phyloP scores from a whole-genome alignment of 2,329 filamentous ascomycete genomes.

The Cytospora piceae region DNA sequence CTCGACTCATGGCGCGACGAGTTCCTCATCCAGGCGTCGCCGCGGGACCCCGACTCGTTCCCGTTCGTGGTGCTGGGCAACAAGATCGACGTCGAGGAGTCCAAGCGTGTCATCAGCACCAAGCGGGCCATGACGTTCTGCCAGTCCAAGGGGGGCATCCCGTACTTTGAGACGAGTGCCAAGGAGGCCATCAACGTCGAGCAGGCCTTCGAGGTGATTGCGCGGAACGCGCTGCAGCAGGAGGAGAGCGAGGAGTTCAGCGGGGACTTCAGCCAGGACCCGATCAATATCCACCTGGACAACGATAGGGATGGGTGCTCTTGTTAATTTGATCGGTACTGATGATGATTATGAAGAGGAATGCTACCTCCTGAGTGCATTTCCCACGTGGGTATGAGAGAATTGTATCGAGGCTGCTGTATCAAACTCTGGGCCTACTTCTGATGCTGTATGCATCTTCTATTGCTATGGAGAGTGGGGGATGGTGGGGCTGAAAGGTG shows the following conservation, averaged over 20 bases:
- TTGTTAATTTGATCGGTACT: slow-evolving; percentile 61
- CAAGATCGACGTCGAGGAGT: slow-evolving; percentile 99
- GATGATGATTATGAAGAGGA: neutral
- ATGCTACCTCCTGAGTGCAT: neutral
- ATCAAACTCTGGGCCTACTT: slow-evolving; percentile 4
- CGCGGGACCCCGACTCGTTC: slow-evolving; percentile 94
- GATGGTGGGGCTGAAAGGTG: neutral
- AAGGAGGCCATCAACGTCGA: slow-evolving; percentile 99
- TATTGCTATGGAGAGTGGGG: slow-evolving; percentile 6
- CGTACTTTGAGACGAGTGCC: slow-evolving; percentile 98
- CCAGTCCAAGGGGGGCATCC: slow-evolving; percentile 94
- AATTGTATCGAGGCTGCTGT: slow-evolving; percentile 6
- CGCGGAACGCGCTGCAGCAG: slow-evolving; percentile 90
- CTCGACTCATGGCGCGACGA: slow-evolving; percentile 98
- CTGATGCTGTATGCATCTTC: slow-evolving; percentile 10
- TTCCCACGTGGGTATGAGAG: neutral
- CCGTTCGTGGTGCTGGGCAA: slow-evolving; percentile 98
- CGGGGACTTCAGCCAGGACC: slow-evolving; percentile 88
- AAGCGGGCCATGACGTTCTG: slow-evolving; percentile 98
- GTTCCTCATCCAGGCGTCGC: slow-evolving; percentile 95
- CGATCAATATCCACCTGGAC: slow-evolving; percentile 97
- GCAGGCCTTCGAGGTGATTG: slow-evolving; percentile 83
- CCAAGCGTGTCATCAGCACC: slow-evolving; percentile 93
- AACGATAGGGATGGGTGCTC: slow-evolving; percentile 91
- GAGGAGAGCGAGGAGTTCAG: slow-evolving; percentile 98